These are phyloP conservation scores for Leucocoprinus sp. DNA, from an alignment of 768 basidiomycete genomes.

Conservation along the genomic window DNA sequence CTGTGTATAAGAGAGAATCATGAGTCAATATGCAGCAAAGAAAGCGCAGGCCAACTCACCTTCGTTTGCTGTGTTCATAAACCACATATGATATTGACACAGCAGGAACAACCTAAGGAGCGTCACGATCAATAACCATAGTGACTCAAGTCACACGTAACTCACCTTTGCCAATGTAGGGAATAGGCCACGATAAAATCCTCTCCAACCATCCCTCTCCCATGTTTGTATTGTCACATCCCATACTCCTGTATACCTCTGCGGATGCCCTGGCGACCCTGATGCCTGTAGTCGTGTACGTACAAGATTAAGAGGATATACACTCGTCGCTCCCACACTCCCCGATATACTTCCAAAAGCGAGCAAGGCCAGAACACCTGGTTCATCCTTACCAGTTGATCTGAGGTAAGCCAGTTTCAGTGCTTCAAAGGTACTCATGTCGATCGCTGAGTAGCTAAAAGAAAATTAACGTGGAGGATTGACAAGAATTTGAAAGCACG, in stretches of 20 bases:
- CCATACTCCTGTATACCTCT: constrained; percentile 78
- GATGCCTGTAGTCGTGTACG: constrained; percentile 94
- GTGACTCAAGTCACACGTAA: not conserved
- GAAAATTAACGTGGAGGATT: constrained; percentile 2
- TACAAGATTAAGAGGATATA: constrained; percentile 88
- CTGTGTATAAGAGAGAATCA: constrained; percentile 23
- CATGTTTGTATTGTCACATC: constrained; percentile 82
- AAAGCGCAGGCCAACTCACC: constrained; percentile 32
- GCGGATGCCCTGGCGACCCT: constrained; percentile 91
- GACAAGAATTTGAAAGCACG: not conserved
- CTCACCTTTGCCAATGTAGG: constrained; percentile 87
- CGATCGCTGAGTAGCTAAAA: constrained; percentile 81
- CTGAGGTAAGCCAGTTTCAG: constrained; percentile 85
- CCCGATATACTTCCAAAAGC: constrained; percentile 92
- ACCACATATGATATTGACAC: constrained; percentile 97
- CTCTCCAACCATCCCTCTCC: constrained; percentile 82
- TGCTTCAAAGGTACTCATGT: constrained; percentile 96
- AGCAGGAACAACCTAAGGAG: constrained; percentile 76
- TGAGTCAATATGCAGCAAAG: constrained; percentile 11
- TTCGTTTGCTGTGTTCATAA: constrained; percentile 80
- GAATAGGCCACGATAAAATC: constrained; percentile 88
- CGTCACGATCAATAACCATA: not conserved
- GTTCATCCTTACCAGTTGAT: constrained; percentile 84
- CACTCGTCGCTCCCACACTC: constrained; percentile 86
- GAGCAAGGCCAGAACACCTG: constrained; percentile 78